phyloP scores from a whole-genome alignment of 2,329 filamentous ascomycete genomes.

The Aschersonia sp. region DNA sequence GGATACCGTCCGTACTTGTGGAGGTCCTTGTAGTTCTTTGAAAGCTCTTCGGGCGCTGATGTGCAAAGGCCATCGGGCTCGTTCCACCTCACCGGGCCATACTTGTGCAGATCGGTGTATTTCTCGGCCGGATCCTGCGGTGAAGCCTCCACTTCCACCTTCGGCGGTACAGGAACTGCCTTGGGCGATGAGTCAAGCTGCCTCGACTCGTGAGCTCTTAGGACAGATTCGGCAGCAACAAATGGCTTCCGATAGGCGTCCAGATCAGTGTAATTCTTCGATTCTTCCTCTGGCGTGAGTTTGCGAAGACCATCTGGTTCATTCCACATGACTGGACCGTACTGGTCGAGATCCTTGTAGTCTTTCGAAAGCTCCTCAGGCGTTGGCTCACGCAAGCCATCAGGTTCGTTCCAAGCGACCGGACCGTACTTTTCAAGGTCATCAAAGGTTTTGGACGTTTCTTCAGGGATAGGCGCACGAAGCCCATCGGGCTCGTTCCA shows the following conservation, averaged over 20 bases:
- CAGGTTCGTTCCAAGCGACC: conserved; percentile 21
- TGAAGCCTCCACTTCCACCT: conserved; percentile 1
- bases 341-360: conserved; percentile 22
- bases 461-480: conserved; percentile 15
- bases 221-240: conserved; percentile 3
- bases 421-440: conserved; percentile 21
- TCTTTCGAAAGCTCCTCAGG: conserved; percentile 23
- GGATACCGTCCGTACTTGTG: conserved; percentile 9
- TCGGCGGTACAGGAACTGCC: conserved; percentile 5
- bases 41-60: conserved; percentile 12
- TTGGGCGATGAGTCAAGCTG: conserved; percentile 5
- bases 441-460: conserved; percentile 22
- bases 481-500: conserved; percentile 27
- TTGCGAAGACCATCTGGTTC: conserved; percentile 19
- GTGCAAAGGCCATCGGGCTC: conserved; percentile 5
- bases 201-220: conserved; percentile 5
- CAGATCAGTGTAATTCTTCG: conserved; percentile 24
- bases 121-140: background rate
- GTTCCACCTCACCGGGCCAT: conserved; percentile 5
- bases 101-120: conserved; percentile 6
- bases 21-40: conserved; percentile 16
- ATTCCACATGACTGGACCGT: conserved; percentile 20
- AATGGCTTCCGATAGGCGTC: conserved; percentile 13
- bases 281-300: conserved; percentile 19
- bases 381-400: conserved; percentile 14